phyloP scores from a whole-genome alignment of 139 green algal species.

The Tetradesmus lagerheimii region DNA sequence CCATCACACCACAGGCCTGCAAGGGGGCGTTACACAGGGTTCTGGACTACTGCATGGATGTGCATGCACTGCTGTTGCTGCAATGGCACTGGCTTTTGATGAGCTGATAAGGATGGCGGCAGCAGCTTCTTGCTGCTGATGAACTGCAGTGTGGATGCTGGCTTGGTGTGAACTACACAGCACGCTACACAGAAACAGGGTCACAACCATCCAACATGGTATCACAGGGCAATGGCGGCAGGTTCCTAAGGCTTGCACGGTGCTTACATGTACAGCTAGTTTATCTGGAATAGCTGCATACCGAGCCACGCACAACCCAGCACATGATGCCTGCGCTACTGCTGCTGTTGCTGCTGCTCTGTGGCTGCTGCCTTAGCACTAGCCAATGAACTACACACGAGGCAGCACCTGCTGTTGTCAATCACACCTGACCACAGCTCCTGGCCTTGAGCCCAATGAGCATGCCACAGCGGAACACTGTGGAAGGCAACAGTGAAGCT shows the following conservation, averaged over 20 bases:
- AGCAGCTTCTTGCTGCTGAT: no score
- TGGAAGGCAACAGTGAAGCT: constrained; percentile 81
- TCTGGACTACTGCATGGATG: background rate
- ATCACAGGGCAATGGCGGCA: no score
- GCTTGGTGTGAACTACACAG: no score
- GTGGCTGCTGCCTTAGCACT: background rate
- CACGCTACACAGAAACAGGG: no score
- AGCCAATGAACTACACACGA: background rate
- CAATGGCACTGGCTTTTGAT: no score
- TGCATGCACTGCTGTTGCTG: background rate
- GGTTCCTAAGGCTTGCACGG: no score
- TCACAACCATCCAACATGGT: no score
- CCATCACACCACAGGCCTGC: constrained; percentile 86
- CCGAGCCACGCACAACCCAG: no score
- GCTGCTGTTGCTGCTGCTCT: background rate
- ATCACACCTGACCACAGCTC: constrained; percentile 15
- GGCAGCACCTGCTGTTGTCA: background rate
- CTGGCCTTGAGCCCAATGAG: constrained; percentile 81
- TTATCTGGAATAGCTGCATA: no score
- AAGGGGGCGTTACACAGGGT: background rate
- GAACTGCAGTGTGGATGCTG: no score
- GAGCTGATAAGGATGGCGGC: no score
- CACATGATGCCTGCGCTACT: background rate
- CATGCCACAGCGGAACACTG: constrained; percentile 90
- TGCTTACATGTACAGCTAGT: no score